Base-by-base conservation (phyloP, 768 basidiomycete species). In the Tephrocybe sp. region DNA sequence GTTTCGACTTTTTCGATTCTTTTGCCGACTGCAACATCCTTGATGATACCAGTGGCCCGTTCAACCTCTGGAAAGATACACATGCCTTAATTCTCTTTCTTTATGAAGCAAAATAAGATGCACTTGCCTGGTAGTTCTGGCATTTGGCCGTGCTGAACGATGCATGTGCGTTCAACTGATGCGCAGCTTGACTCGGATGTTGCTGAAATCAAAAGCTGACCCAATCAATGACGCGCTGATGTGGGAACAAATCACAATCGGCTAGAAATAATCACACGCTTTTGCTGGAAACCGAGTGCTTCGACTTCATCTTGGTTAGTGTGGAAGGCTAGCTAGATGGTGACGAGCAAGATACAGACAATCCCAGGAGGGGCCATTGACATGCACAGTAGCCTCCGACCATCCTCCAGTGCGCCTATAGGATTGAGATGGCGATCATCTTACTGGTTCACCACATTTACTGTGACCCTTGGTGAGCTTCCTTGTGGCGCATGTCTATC, bases 391-490 rank as follows among this genome's bases (percentile, higher is more conserved):
- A n/a, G n/a, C n/a, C n/a, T n/a, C n/a, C 21, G 34, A 15, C 23
- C 20, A 26, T 23, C 36, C 26, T n/a, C 24, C 38, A 25, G 18
- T n/a, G 26, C 34, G 48, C 81, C 78, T 21, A 65, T 71, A 57
- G 82, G 80, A 1, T 65, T 83, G 43, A 60, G 66, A 55, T 85
- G 82, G 82, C 73, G 84, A 18, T 77, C 81, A 0, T 84, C 84
- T 0, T 72, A 78, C 37, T 75, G 76, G 74, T 80, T 81, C 56
- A 64, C 77, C 4, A 86, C 84, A 0, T 61, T 69, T 28, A 79
- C 77, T 33, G 75, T 86, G 48, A 75, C 76, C 3, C 58, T 82
- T 40, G 79, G 81, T 76, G 48, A 37, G 74, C 17, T n/a, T n/a
- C 40, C 33, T 33, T 24, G 11, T 25, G 18, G n/a, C 21, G 11